Evolutionary conservation across 1,139 yeast genomes (phyloP).

Genomic region (Yamadazyma blattariae): DNA sequence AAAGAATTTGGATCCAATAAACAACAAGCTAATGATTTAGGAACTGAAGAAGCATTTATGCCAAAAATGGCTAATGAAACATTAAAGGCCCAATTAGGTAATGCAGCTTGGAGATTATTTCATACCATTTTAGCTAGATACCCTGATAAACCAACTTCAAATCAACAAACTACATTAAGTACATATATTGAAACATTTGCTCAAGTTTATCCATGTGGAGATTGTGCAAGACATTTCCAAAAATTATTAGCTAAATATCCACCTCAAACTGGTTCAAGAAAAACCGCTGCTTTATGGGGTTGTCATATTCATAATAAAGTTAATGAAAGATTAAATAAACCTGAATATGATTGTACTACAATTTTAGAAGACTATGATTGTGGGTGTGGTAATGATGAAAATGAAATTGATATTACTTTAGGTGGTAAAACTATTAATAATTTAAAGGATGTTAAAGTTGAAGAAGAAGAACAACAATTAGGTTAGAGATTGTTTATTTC

Average conservation of each 20-base stretch:
- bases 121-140: slow-evolving; percentile 91
- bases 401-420: slow-evolving; percentile 38
- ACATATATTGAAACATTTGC: slow-evolving; percentile 59
- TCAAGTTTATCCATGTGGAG: slow-evolving; percentile 89
- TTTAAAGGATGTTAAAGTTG: slow-evolving; percentile 41
- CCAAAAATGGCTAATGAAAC: slow-evolving; percentile 73
- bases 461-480: slow-evolving; percentile 37
- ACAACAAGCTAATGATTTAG: not conserved
- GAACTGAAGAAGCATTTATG: slow-evolving; percentile 53
- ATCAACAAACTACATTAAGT: slow-evolving; percentile 60
- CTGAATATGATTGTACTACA: slow-evolving; percentile 75
- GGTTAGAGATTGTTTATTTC: slow-evolving; percentile 24
- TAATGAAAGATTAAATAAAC: slow-evolving; percentile 68
- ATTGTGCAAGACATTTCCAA: slow-evolving; percentile 91
- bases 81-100: slow-evolving; percentile 70
- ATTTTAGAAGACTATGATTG: slow-evolving; percentile 91
- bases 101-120: slow-evolving; percentile 83
- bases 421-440: slow-evolving; percentile 38
- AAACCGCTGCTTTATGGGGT: slow-evolving; percentile 93
- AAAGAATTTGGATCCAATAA: not conserved
- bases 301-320: slow-evolving; percentile 90
- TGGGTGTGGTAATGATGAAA: slow-evolving; percentile 83
- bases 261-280: slow-evolving; percentile 77
- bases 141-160: slow-evolving; percentile 72
- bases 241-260: slow-evolving; percentile 67